A percentile compares a stretch with the other conserved stretches of the same genome.
Evolutionary conservation across 306 rosid genomes (phyloP).

Genomic region (Carpinus fangiana): DNA sequence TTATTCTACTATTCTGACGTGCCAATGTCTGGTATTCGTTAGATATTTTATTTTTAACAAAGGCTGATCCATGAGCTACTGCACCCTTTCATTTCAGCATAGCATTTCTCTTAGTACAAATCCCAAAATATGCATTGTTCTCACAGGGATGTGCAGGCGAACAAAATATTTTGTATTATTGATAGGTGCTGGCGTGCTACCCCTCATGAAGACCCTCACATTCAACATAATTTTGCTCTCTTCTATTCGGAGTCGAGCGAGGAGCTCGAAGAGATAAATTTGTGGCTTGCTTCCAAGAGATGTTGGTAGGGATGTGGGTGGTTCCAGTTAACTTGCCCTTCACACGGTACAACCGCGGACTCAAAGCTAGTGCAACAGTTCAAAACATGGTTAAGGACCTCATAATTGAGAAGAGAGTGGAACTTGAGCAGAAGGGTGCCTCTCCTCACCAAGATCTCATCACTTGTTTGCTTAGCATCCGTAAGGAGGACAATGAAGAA

Average conservation of each 20-base stretch:
- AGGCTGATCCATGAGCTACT: no score
- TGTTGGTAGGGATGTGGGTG: conserved; percentile 47
- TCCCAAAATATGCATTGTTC: no score
- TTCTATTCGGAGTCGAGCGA: conserved; percentile 42
- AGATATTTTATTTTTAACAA: no score
- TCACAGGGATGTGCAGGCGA: no score
- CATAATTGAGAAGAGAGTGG: conserved; percentile 26
- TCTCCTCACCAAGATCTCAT: conserved; percentile 42
- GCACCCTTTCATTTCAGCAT: no score
- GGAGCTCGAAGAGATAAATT: conserved; percentile 34
- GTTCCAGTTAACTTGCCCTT: conserved; percentile 47
- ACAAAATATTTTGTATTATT: not conserved
- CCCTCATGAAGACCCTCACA: conserved; percentile 45
- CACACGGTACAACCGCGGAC: conserved; percentile 39
- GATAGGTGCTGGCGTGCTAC: conserved; percentile 44
- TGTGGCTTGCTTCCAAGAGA: conserved; percentile 24
- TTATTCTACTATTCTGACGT: no score
- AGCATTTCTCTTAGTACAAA: no score
- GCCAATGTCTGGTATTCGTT: no score
- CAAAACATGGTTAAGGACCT: conserved; percentile 37
- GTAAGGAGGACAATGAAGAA: conserved; percentile 19
- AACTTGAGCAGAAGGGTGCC: conserved; percentile 25
- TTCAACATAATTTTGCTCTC: conserved; percentile 46
- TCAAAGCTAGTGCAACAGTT: conserved; percentile 38
- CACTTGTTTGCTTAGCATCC: conserved; percentile 43